phyloP scores from a whole-genome alignment of 495 filamentous ascomycete genomes.

The Cenococcum geophilum region DNA sequence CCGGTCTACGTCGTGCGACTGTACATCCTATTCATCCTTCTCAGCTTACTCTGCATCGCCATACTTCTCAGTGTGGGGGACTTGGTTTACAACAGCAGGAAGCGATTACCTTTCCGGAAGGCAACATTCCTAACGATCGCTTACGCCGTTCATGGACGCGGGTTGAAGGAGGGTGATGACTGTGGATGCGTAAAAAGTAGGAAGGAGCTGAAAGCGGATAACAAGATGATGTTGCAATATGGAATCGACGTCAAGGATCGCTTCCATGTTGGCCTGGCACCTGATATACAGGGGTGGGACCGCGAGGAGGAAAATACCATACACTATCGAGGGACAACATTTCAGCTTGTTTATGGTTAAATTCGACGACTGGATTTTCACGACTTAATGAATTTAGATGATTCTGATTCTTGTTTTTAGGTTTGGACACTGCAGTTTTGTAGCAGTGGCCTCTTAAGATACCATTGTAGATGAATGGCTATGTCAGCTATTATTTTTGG shows the following conservation, averaged over 20 bases:
- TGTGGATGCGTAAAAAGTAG: constrained; percentile 15
- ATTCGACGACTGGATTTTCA: too few species aligned
- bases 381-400: too few species aligned
- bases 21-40: neutral
- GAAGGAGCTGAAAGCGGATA: constrained; percentile 1
- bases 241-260: constrained; percentile 11
- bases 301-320: neutral
- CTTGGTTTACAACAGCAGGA: constrained; percentile 1
- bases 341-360: neutral
- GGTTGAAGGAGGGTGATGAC: constrained; percentile 1
- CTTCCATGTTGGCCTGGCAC: constrained; percentile 13
- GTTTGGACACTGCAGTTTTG: too few species aligned
- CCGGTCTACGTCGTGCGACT: constrained; percentile 9
- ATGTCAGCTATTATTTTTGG: too few species aligned
- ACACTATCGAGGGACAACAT: neutral
- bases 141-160: constrained; percentile 14
- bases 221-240: constrained; percentile 8
- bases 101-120: constrained; percentile 10
- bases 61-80: constrained; percentile 6
- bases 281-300: constrained; percentile 3
- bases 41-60: neutral
- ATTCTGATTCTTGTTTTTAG: too few species aligned
- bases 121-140: constrained; percentile 16
- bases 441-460: too few species aligned
- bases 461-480: too few species aligned